These are phyloP conservation scores for Calonectria henricotiae DNA, from an alignment of 2,329 filamentous ascomycete genomes.

Conservation along the genomic window DNA sequence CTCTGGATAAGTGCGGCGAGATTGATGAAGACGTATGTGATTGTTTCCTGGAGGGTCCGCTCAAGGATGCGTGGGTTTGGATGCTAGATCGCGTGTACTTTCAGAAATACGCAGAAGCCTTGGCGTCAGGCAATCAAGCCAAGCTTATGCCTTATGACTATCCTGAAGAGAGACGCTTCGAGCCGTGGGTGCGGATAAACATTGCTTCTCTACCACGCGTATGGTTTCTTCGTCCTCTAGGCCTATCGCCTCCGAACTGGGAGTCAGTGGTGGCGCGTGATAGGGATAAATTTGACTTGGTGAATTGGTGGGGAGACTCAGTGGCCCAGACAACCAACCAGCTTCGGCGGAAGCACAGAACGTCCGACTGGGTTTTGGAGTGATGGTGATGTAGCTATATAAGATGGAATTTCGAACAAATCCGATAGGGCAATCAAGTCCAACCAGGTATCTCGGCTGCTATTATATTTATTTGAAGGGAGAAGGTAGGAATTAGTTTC, in stretches of 20 bases:
- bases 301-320: constrained; percentile 12
- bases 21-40: constrained; percentile 2
- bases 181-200: background rate
- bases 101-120: constrained; percentile 3
- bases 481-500: no score
- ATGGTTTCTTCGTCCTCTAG: background rate
- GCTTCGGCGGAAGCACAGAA: background rate
- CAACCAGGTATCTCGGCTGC: no score
- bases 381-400: no score
- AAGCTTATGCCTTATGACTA: background rate
- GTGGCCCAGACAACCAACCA: background rate
- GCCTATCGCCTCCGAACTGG: background rate
- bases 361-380: no score
- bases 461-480: no score
- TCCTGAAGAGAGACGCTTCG: constrained; percentile 9
- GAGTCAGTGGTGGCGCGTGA: constrained; percentile 6
- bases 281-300: constrained; percentile 1
- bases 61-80: background rate
- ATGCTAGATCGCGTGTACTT: constrained; percentile 2
- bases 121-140: constrained; percentile 1
- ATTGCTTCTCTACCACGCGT: background rate
- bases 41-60: background rate
- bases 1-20: background rate
- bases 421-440: no score
- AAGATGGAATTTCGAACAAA: no score